Evolutionary conservation across 2,329 filamentous ascomycete species (phyloP).

Genomic region (Phyllosticta capitalensis): DNA sequence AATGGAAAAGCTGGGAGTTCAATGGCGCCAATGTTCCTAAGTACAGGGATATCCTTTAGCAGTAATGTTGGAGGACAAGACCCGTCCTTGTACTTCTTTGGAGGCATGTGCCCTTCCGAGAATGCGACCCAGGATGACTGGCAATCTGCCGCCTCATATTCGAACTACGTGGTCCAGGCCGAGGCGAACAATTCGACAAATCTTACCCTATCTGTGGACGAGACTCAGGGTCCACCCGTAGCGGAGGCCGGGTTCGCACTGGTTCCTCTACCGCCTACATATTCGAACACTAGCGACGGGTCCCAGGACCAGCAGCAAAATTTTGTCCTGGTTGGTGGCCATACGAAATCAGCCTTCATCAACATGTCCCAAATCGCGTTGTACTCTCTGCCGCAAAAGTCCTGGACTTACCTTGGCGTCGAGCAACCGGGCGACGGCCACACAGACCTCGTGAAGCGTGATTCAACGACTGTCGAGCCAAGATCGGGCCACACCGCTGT

Average conservation of each 20-base stretch:
- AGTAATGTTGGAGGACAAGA: constrained; percentile 45
- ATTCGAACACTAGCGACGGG: constrained; percentile 54
- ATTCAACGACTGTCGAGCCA: constrained; percentile 54
- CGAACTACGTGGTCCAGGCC: constrained; percentile 67
- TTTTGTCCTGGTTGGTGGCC: constrained; percentile 76
- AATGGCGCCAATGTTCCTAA: constrained; percentile 47
- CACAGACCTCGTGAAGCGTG: constrained; percentile 48
- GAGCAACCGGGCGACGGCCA: constrained; percentile 36
- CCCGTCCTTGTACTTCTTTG: constrained; percentile 63
- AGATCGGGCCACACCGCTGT: constrained; percentile 84
- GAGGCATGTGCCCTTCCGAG: constrained; percentile 70
- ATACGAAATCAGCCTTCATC: constrained; percentile 74
- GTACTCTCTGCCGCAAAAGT: constrained; percentile 76
- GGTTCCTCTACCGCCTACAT: constrained; percentile 61
- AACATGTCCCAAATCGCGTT: constrained; percentile 89
- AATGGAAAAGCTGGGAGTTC: constrained; percentile 26
- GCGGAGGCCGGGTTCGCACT: constrained; percentile 82
- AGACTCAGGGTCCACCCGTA: constrained; percentile 55
- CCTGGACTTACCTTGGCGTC: constrained; percentile 75
- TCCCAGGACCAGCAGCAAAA: constrained; percentile 62
- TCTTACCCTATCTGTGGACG: constrained; percentile 40
- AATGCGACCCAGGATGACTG: constrained; percentile 40
- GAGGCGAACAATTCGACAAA: constrained; percentile 28
- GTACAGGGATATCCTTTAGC: constrained; percentile 58
- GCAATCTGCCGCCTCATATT: constrained; percentile 65